Percentiles rank a stretch among this genome's conserved stretches.
Conservation (phyloP, 2,329 filamentous ascomycete genomes). For the Sclerotinia glacialis region DNA sequence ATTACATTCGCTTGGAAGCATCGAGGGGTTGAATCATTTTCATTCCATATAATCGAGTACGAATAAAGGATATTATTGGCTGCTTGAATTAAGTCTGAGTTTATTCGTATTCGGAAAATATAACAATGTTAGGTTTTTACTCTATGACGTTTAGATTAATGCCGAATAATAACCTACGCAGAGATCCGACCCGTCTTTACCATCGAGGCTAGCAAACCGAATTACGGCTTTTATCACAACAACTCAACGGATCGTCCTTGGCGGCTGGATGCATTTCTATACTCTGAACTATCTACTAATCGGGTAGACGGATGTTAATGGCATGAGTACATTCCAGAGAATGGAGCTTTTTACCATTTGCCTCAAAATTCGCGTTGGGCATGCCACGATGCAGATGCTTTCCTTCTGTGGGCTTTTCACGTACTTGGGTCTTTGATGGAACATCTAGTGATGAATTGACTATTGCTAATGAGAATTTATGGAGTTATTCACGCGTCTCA, state of each 20-base stretch:
- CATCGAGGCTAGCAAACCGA: slow-evolving; percentile 3
- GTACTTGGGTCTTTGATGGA: not conserved
- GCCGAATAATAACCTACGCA: not conserved
- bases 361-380: no score
- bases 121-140: not conserved
- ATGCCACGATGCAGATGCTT: no score
- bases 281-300: not conserved
- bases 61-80: not conserved
- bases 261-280: not conserved
- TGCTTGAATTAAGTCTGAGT: not conserved
- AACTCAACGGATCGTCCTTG: not conserved
- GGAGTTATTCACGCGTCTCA: not conserved
- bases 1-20: not conserved
- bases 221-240: not conserved
- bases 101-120: slow-evolving; percentile 15
- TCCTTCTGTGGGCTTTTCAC: no score
- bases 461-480: not conserved
- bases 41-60: not conserved
- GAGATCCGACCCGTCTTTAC: not conserved
- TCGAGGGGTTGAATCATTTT: not conserved
- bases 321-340: not conserved
- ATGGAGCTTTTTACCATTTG: not conserved
- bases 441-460: slow-evolving; percentile 9
- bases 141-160: slow-evolving; percentile 8
- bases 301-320: not conserved